Base-by-base conservation (phyloP, 768 basidiomycete genomes). In the Phylloporus rhodoxanthus region DNA sequence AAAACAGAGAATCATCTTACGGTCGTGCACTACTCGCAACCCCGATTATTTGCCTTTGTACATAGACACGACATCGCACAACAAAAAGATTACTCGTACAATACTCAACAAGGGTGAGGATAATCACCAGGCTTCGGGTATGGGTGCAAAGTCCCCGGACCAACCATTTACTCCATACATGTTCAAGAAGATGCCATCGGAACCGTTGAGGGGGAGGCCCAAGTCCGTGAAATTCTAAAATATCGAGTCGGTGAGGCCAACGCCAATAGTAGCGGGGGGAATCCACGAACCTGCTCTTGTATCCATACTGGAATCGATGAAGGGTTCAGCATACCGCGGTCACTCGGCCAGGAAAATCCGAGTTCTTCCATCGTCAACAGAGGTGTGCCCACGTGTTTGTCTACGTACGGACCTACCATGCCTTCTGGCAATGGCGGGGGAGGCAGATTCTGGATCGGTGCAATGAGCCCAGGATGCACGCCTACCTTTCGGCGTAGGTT, bases 401-500 rank as follows among this genome's bases (percentile, higher is more conserved):
- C 77, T 7, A 76, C 72, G 32, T 81, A 78, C 1, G 84, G 75
- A 14, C 68, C 66, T 40, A 84, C 72, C 51, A 85, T 72, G 70
- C 82, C 79, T 30, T 79, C 79, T 34, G 80, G 76, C 44, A 79
- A 70, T 21, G 70, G 66, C 15, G 80, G 76, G 0, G 79, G 78
- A 46, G 77, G 79, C 66, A 78, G 67, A 8, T 71, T 72, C 15
- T 79, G 77, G 19, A 71, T 65, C 15, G 79, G 75, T 2, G 75
- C 74, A 54, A 61, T 66, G 25, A 74, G 68, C 10, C 75, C 79
- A 39, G 75, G 74, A 11, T 68, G 66, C 53, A 89, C 72, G 5
- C 90, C 89, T 36, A 93, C 78, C 70, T 92, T 95, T 51, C 92
- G 85, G 39, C 91, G 82, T 51, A 95, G 77, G 68, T 90, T 91